Percentiles rank a stretch among this genome's conserved stretches.
These are phyloP conservation scores for Ceriops zippeliana DNA, from an alignment of 345 rosid genomes.

Conservation along the genomic window DNA sequence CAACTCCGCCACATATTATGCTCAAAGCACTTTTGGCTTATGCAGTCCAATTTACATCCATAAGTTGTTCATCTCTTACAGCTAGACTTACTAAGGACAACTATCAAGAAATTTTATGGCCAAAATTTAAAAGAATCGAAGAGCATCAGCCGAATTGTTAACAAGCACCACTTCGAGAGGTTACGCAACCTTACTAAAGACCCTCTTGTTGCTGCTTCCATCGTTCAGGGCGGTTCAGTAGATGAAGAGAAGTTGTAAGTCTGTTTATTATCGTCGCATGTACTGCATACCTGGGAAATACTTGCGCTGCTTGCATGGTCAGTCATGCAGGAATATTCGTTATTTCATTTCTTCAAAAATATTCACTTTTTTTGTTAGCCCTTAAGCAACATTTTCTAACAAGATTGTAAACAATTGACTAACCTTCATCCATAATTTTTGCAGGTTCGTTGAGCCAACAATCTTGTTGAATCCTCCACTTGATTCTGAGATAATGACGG, in stretches of 20 bases:
- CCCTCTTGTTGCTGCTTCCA: slow-evolving; percentile 54
- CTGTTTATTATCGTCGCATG: neutral
- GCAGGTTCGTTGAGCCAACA: slow-evolving; percentile 63
- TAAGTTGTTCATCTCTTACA: slow-evolving; percentile 27
- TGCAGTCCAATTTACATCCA: neutral
- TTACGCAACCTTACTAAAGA: slow-evolving; percentile 48
- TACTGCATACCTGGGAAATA: neutral
- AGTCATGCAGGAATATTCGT: too few relatives aligned
- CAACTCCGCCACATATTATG: neutral
- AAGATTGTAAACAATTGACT: neutral
- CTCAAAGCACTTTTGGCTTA: neutral
- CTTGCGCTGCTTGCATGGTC: neutral
- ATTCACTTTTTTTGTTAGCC: neutral
- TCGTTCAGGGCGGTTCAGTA: slow-evolving; percentile 63
- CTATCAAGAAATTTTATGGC: slow-evolving; percentile 53
- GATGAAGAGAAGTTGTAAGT: slow-evolving; percentile 62
- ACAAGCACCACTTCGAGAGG: slow-evolving; percentile 52
- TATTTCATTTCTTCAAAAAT: too few relatives aligned
- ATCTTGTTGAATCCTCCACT: slow-evolving; percentile 62
- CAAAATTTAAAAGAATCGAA: slow-evolving; percentile 50
- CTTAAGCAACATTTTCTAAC: neutral
- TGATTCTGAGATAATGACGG: slow-evolving; percentile 56
- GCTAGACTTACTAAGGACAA: slow-evolving; percentile 55
- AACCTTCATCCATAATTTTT: neutral
- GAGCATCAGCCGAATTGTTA: slow-evolving; percentile 49